Evolutionary conservation across 1,139 yeast genomes (phyloP), one percentile per base, ranked within the genome.

Genomic region (Suhomyces kunorum): DNA sequence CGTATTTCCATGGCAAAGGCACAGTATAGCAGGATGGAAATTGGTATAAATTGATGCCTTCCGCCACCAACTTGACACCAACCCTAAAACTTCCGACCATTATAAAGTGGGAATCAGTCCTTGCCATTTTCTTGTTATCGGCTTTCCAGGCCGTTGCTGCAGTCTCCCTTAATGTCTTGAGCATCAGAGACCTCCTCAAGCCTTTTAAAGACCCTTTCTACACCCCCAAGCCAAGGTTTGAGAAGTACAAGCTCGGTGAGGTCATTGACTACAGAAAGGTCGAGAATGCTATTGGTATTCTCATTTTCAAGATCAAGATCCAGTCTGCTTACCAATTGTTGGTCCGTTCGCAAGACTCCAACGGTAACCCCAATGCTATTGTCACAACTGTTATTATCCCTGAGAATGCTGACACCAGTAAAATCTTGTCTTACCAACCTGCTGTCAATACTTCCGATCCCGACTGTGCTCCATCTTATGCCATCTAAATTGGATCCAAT

Each of bases 391-490:
- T 67, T 2, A 47, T 63, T 7, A 58, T 55, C 42, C 71, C 74
- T 1, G 51, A 49, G 37, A 56, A 63, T 40, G 63, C 64, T 5
- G 61, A 66, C 41, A 48, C 59, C 9, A 46, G 47, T 1, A 59
- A 58, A 41, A 38, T 68, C 14, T 48, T 68, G 9, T 56, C 68
- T 11, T 66, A 64, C 46, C 70, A 65, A 39, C 46, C 57, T n/a
- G 67, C 68, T 28, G 57, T 65, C 44, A 71, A 68, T 48, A 47
- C 70, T 9, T 49, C 68, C 4, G 39, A 43, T 26, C 19, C 43
- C 2, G 43, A 61, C 40, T 68, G 73, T 53, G 53, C 68, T 3
- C 64, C 69, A 2, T 66, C 72, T 0, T 66, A 62, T 44, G 56
- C 62, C 1, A 49, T 61, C 17, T 46, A 46, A 34, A 44, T 44